Evolutionary conservation across 306 rosid species (phyloP).

Genomic region (Prunus davidiana): DNA sequence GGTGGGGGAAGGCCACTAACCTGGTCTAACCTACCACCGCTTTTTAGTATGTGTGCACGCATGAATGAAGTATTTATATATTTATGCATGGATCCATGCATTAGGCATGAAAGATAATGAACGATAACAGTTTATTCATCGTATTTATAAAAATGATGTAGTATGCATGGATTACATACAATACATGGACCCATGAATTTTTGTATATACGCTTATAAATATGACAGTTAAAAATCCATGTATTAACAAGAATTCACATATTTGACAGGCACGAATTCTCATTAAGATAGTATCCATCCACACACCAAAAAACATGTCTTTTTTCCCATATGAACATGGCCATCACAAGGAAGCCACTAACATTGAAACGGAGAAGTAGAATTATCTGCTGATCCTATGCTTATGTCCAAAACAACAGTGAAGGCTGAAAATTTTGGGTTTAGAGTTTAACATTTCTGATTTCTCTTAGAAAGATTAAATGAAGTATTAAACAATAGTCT

Average conservation of each 20-base stretch:
- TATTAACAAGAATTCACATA: background rate
- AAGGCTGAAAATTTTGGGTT: background rate
- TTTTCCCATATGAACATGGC: too few species aligned
- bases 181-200: background rate
- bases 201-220: background rate
- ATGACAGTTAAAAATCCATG: background rate
- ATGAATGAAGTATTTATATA: background rate
- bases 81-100: background rate
- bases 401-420: background rate
- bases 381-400: background rate
- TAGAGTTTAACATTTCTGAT: background rate
- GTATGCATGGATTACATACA: background rate
- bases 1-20: background rate
- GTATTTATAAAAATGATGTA: background rate
- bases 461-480: background rate
- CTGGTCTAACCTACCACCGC: background rate
- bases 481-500: too few species aligned
- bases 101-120: background rate
- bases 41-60: background rate
- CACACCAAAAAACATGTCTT: too few species aligned
- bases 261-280: background rate
- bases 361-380: background rate
- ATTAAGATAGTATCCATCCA: background rate
- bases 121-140: background rate
- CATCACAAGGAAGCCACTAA: background rate